Evolutionary conservation across 768 basidiomycete species (phyloP), one percentile per base, ranked within the genome.

Genomic region (Auricularia cornea): DNA sequence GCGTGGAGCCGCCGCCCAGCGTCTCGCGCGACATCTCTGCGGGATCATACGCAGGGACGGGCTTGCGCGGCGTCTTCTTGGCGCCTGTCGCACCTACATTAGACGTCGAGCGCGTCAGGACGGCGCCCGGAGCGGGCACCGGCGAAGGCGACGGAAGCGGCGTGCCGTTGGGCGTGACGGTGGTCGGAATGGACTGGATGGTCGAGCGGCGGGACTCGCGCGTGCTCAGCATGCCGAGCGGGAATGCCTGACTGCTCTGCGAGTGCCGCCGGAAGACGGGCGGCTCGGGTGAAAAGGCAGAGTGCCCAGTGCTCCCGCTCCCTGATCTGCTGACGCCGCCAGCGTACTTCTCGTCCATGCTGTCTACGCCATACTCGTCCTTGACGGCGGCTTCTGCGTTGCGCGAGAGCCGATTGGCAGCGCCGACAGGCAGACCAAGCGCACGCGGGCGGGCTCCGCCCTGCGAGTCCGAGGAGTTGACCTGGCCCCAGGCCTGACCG

Each of bases 41-140:
- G 29, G 74, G 70, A 65, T 80, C 74, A 65, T 84, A 85, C 18
- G 73, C 75, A 11, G 84, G 84, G n/a, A 84, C 84, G 14, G 84
- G 83, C 68, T 85, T 85, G 57, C 84, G 75, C 31, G 81, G 73
- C 57, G 72, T 72, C 48, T 57, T 57, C 54, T 57, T 57, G 26
- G 54, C 28, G 28, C 35, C 35, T 38, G 35, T 38, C 35, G 35
- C 35, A 38, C 35, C 35, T 14, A 30, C 54, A 26, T 48, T 48
- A 8, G 54, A 57, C 8, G 26, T 57, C 28, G 54, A 26, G 54
- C 54, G 54, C 54, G 54, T n/a, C 8, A 57, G 28, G 26, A 26
- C 54, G 8, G 28, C 54, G 11, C 30, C 54, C 2, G 54, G 30
- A 3, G 26, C 54, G 16, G 54, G 30, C 0, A 31, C 28, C 12